These are phyloP conservation scores for Ophiosphaerella herpotricha DNA, from an alignment of 2,329 filamentous ascomycete genomes.

Conservation along the genomic window DNA sequence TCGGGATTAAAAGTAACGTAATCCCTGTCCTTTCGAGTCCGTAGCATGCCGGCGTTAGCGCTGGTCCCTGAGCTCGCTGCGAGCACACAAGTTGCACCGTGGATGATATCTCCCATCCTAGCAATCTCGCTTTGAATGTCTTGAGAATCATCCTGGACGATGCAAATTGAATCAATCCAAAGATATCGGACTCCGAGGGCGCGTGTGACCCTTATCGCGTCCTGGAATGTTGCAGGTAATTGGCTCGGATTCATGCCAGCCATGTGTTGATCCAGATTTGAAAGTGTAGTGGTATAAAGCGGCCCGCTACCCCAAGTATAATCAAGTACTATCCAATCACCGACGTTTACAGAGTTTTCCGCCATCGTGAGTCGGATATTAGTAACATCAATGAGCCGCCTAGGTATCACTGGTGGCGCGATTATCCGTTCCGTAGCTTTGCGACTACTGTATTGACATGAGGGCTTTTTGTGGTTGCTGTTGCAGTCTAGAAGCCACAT, in stretches of 20 bases:
- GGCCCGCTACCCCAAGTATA: slow-evolving; percentile 16
- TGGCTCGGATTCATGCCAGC: no score
- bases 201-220: slow-evolving; percentile 20
- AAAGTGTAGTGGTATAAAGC: slow-evolving; percentile 7
- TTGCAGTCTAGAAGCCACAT: slow-evolving; percentile 18
- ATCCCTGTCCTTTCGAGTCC: slow-evolving; percentile 7
- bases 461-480: slow-evolving; percentile 1
- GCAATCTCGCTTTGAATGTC: slow-evolving; percentile 23
- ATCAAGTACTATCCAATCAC: slow-evolving; percentile 20
- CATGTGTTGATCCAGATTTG: neutral
- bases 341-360: neutral
- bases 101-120: slow-evolving; percentile 23
- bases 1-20: slow-evolving; percentile 4
- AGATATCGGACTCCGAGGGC: slow-evolving; percentile 19
- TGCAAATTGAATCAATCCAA: slow-evolving; percentile 32
- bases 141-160: slow-evolving; percentile 20
- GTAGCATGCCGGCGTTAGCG: no score
- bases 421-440: no score
- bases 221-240: slow-evolving; percentile 8
- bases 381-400: slow-evolving; percentile 15
- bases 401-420: slow-evolving; percentile 2
- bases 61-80: slow-evolving; percentile 14
- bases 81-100: slow-evolving; percentile 15
- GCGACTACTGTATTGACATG: neutral
- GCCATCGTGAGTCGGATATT: slow-evolving; percentile 4